Evolutionary conservation across 208 protist species (phyloP), one percentile per base, ranked within the genome.

Genomic region (Herpetomonas tarakana): DNA sequence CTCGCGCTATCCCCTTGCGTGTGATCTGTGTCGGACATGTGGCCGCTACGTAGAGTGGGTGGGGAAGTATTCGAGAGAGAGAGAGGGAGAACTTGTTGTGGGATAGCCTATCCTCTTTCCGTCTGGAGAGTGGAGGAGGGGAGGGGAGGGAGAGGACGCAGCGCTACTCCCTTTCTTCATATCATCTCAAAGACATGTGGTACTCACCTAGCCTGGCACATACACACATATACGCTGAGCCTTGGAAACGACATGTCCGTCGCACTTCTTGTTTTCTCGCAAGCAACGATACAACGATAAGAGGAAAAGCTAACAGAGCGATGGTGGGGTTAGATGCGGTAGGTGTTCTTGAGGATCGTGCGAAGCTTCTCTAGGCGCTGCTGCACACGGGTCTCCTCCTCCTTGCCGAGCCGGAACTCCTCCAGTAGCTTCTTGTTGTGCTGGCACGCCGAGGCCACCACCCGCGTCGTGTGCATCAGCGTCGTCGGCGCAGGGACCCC

Each of bases 331-430:
- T 46, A 80, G 2, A 80, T 52, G 28, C 68, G 74, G 45, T 80
- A 80, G 18, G 73, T 68, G 21, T 59, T 75, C 51, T 74, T 75
- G 18, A 80, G 53, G 1, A 68, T 25, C 14, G 68, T 72, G 26
- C 58, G 65, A 25, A 74, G 73, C 47, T 80, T 80, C 30, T 68
- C 55, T 41, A 72, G 57, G 29, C 68, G 24, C 24, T 69, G 58
- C 38, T 65, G 63, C 30, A 63, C 61, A 25, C 66, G 70, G 3
- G 55, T 39, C 19, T 65, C 68, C 56, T 80, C 74, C 45, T 55
- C 56, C 22, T 68, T 51, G 21, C 35, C 54, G 27, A 80, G 25
- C 44, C 49, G 58, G 11, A 51, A 46, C 47, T 54, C 61, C 31
- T 56, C 46, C 1, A 64, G 74, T 11, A 80, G 29, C 60, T 75